These are phyloP conservation scores for Uronychia setigera DNA, from an alignment of 73 alveolate species.

Conservation along the genomic window DNA sequence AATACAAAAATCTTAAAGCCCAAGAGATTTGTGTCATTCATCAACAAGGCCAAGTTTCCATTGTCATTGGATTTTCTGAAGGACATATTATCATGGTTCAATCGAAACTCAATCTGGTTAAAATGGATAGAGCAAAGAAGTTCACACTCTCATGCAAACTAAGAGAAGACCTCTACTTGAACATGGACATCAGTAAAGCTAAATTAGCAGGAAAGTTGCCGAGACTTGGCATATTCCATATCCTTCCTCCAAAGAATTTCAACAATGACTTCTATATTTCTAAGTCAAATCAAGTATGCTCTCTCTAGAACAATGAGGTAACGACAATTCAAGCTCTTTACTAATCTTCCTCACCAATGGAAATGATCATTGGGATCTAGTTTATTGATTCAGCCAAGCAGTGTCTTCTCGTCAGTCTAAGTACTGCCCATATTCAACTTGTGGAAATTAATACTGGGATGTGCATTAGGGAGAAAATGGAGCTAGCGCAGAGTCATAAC, in stretches of 20 bases:
- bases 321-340: too few relatives aligned
- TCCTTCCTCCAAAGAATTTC: neutral
- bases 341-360: neutral
- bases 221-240: neutral
- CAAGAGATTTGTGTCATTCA: neutral
- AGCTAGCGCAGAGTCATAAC: neutral
- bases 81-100: neutral
- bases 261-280: neutral
- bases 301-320: too few relatives aligned
- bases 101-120: neutral
- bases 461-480: neutral
- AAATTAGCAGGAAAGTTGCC: neutral
- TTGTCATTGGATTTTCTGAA: neutral
- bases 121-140: neutral
- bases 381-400: neutral
- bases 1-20: neutral
- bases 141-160: neutral
- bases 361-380: neutral
- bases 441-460: neutral
- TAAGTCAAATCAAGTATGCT: neutral
- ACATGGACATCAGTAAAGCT: neutral
- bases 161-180: neutral
- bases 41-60: neutral
- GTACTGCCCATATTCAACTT: neutral
- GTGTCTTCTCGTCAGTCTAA: neutral